phyloP scores from a whole-genome alignment of 2,329 filamentous ascomycete species.

The Neonectria neomacrospora region DNA sequence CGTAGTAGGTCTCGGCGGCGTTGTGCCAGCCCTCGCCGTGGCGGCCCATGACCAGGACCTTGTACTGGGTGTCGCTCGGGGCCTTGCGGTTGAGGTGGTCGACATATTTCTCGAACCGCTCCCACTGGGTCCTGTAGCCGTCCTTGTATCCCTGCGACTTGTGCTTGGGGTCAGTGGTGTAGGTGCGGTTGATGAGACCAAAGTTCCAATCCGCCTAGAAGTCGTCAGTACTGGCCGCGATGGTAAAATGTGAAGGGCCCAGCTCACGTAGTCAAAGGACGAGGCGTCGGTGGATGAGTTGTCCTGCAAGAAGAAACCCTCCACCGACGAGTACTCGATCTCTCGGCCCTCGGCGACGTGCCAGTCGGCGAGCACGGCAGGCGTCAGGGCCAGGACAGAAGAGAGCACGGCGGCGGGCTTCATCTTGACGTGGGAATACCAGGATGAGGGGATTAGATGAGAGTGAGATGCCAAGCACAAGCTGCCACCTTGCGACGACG shows the following conservation, averaged over 20 bases:
- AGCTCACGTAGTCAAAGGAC: slow-evolving; percentile 72
- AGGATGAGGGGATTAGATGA: not conserved
- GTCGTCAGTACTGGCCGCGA: slow-evolving; percentile 17
- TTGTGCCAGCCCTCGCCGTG: slow-evolving; percentile 77
- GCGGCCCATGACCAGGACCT: slow-evolving; percentile 74
- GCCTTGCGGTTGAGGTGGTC: slow-evolving; percentile 60
- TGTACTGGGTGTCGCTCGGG: slow-evolving; percentile 65
- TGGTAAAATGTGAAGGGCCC: not conserved
- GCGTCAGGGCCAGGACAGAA: slow-evolving; percentile 44
- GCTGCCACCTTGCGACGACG: not conserved
- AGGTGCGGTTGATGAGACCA: slow-evolving; percentile 71
- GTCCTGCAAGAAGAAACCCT: slow-evolving; percentile 74
- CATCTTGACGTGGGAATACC: slow-evolving; percentile 39
- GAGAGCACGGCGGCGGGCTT: slow-evolving; percentile 47
- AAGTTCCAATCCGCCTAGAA: slow-evolving; percentile 69
- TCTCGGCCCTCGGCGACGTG: slow-evolving; percentile 50
- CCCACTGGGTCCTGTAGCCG: slow-evolving; percentile 68
- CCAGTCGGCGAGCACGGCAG: slow-evolving; percentile 47
- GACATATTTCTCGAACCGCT: slow-evolving; percentile 71
- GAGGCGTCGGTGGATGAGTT: slow-evolving; percentile 63
- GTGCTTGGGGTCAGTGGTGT: slow-evolving; percentile 63
- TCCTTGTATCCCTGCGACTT: slow-evolving; percentile 35
- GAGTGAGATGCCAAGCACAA: not conserved
- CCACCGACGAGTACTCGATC: slow-evolving; percentile 69
- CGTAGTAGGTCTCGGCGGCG: slow-evolving; percentile 72